Evolutionary conservation across 1,284 basidiomycete genomes (phyloP).

Genomic region (Cryptococcus neoformans): DNA sequence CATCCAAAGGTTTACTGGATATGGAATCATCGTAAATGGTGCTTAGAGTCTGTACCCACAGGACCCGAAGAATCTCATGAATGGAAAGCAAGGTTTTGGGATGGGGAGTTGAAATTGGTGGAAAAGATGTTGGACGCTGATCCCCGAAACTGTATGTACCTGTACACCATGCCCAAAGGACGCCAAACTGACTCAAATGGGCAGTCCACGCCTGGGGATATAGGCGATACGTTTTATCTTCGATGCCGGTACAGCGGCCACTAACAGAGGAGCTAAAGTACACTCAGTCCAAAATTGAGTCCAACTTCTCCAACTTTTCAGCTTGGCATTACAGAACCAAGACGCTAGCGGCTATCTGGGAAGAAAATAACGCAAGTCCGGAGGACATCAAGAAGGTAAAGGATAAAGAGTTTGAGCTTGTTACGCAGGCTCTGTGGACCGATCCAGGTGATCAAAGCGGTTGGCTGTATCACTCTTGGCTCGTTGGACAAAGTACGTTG

Average conservation of each 20-base stretch:
- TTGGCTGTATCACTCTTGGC: slow-evolving; percentile 98
- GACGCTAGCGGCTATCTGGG: slow-evolving; percentile 68
- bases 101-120: slow-evolving; percentile 74
- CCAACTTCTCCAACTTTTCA: slow-evolving; percentile 96
- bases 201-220: slow-evolving; percentile 94
- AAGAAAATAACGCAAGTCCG: slow-evolving; percentile 52
- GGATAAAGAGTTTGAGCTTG: slow-evolving; percentile 83
- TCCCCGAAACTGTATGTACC: slow-evolving; percentile 78
- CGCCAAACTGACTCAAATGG: neutral
- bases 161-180: neutral
- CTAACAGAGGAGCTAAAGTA: slow-evolving; percentile 65
- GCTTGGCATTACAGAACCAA: slow-evolving; percentile 98
- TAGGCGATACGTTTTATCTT: slow-evolving; percentile 72
- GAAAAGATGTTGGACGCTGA: slow-evolving; percentile 88
- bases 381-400: slow-evolving; percentile 53
- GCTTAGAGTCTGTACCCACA: slow-evolving; percentile 74
- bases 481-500: slow-evolving; percentile 68
- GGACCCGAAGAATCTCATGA: slow-evolving; percentile 56
- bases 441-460: slow-evolving; percentile 95
- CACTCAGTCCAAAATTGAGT: slow-evolving; percentile 85
- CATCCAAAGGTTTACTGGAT: slow-evolving; percentile 96
- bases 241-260: slow-evolving; percentile 56
- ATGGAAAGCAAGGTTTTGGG: slow-evolving; percentile 77
- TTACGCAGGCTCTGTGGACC: slow-evolving; percentile 92
- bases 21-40: slow-evolving; percentile 95